A percentile compares a stretch with the other conserved stretches of the same genome.
Evolutionary conservation across 306 rosid genomes (phyloP).

Genomic region (Canavalia ensiformis): DNA sequence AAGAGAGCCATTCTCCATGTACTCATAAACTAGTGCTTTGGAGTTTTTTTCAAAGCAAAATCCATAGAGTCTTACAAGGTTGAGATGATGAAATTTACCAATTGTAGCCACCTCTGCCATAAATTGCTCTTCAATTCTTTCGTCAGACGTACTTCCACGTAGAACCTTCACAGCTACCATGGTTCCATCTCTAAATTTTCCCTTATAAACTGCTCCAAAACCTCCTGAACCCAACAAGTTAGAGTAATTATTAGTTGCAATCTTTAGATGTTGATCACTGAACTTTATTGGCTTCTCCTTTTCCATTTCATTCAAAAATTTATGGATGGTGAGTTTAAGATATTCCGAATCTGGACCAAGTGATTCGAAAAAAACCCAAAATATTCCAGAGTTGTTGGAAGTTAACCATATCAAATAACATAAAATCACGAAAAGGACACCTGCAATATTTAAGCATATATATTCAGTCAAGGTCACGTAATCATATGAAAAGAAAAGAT

Average conservation of each 20-base stretch:
- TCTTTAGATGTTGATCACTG: conserved; percentile 11
- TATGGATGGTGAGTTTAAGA: background rate
- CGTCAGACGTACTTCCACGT: background rate
- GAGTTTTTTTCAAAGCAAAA: background rate
- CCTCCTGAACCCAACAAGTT: conserved; percentile 40
- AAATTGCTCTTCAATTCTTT: background rate
- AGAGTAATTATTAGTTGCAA: conserved; percentile 45
- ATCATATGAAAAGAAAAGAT: background rate
- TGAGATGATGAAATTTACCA: background rate
- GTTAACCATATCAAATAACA: background rate
- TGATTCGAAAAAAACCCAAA: no score
- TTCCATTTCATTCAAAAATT: background rate
- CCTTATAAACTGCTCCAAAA: conserved; percentile 47
- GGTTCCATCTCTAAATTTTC: conserved; percentile 43
- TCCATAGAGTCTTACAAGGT: background rate
- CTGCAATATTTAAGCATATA: background rate
- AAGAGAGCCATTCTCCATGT: conserved; percentile 5
- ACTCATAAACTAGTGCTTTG: background rate
- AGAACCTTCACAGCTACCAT: conserved; percentile 33
- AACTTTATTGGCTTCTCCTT: background rate
- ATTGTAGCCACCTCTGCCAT: background rate
- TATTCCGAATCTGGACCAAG: background rate
- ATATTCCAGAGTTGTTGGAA: background rate
- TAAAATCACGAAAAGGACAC: background rate
- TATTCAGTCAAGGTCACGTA: no score